Conservation (phyloP, 768 basidiomycete genomes). For the Hygrophorus pudorinus region DNA sequence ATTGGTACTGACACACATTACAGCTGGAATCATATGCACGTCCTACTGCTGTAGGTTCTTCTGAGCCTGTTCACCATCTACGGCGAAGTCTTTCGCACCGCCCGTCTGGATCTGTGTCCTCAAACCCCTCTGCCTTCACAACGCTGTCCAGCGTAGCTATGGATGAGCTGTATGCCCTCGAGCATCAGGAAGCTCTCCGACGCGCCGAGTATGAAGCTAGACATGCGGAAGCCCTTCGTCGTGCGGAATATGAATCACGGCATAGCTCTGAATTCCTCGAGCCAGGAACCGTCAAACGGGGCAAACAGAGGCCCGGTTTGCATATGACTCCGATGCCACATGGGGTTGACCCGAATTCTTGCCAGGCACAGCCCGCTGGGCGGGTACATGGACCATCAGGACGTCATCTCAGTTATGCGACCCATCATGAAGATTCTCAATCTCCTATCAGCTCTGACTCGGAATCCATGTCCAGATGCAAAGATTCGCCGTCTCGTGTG, state of each 20-base stretch:
- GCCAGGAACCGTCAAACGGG: slow-evolving; percentile 25
- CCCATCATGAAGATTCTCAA: slow-evolving; percentile 49
- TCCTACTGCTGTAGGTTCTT: slow-evolving; percentile 21
- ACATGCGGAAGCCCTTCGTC: slow-evolving; percentile 53
- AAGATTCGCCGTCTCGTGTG: slow-evolving; percentile 10
- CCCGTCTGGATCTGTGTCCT: slow-evolving; percentile 12
- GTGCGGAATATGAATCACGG: slow-evolving; percentile 47
- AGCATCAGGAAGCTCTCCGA: slow-evolving; percentile 73
- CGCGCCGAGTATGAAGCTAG: slow-evolving; percentile 81
- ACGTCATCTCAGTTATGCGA: slow-evolving; percentile 35
- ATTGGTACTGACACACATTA: slow-evolving; percentile 25
- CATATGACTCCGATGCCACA: slow-evolving; percentile 35
- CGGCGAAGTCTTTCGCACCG: slow-evolving; percentile 16
- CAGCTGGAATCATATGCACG: slow-evolving; percentile 31
- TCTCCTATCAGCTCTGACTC: slow-evolving; percentile 67
- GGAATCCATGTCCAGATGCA: slow-evolving; percentile 27
- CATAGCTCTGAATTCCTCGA: slow-evolving; percentile 10
- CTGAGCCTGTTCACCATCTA: slow-evolving; percentile 16
- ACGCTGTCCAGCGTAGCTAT: slow-evolving; percentile 69
- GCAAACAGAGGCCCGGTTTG: slow-evolving; percentile 49
- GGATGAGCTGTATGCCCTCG: slow-evolving; percentile 84
- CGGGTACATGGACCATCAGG: slow-evolving; percentile 16
- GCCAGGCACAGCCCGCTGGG: neutral
- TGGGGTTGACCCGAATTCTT: slow-evolving; percentile 1
- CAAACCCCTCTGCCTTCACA: slow-evolving; percentile 43